Percentiles rank a stretch among this genome's conserved stretches.
Conservation (phyloP, 768 basidiomycete genomes). For the Lactarius deliciosus region DNA sequence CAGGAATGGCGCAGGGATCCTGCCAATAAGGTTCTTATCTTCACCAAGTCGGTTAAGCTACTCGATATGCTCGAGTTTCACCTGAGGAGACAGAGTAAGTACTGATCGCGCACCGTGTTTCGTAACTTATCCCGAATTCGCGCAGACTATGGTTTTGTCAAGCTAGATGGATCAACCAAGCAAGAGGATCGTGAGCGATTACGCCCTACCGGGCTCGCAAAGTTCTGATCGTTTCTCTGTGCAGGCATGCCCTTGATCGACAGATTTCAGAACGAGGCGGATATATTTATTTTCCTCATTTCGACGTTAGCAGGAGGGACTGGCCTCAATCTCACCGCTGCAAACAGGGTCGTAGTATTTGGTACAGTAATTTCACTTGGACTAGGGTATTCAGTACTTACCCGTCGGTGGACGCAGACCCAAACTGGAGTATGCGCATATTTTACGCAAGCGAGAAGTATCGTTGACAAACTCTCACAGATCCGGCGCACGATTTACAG, state of each 20-base stretch:
- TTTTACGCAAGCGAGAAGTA: neutral
- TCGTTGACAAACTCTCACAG: constrained; percentile 40
- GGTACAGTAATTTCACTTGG: constrained; percentile 41
- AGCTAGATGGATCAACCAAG: constrained; percentile 76
- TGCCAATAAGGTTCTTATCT: constrained; percentile 87
- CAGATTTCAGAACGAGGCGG: constrained; percentile 69
- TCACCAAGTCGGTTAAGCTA: constrained; percentile 90
- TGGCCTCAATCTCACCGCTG: constrained; percentile 85
- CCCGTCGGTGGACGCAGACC: constrained; percentile 49
- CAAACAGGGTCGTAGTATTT: constrained; percentile 94
- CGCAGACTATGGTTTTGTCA: constrained; percentile 57
- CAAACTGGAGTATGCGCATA: constrained; percentile 83
- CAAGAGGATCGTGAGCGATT: constrained; percentile 58
- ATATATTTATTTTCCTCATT: constrained; percentile 80
- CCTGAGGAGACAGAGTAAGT: constrained; percentile 54
- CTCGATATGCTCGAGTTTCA: constrained; percentile 83
- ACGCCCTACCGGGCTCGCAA: neutral
- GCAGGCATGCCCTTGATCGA: constrained; percentile 87
- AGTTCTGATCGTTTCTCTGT: constrained; percentile 7
- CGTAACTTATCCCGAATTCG: neutral
- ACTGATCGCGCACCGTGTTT: constrained; percentile 11
- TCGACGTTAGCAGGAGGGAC: constrained; percentile 92
- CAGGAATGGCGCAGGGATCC: constrained; percentile 62
- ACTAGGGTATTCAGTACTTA: neutral
- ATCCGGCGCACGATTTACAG: constrained; percentile 93